Percentiles rank a stretch among this genome's conserved stretches.
phyloP scores from a whole-genome alignment of 225 moss, liverwort and hornwort genomes.

The Bryum argenteum region DNA sequence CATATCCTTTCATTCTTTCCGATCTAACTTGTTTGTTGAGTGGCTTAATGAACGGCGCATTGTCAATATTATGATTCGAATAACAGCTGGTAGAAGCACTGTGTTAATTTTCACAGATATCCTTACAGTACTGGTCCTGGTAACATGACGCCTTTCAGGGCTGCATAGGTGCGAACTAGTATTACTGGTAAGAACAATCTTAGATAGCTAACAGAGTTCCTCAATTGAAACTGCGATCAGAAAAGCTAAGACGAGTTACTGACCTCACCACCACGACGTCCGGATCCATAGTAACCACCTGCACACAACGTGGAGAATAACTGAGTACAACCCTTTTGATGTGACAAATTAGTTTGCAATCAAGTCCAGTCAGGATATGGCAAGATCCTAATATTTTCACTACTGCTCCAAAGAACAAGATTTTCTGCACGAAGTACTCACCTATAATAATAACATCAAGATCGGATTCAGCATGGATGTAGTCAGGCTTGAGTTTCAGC shows the following conservation, averaged over 20 bases:
- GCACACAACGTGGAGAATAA: slow-evolving; percentile 20
- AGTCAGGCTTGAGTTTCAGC: slow-evolving; percentile 99
- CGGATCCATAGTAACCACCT: slow-evolving; percentile 99
- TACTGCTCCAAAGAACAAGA: neutral
- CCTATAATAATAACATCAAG: slow-evolving; percentile 93
- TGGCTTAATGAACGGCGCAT: neutral
- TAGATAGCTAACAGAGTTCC: neutral
- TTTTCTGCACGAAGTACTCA: slow-evolving; percentile 19
- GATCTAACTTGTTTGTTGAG: neutral
- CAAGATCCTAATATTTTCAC: neutral
- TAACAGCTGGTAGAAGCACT: neutral
- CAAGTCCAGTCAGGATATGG: slow-evolving; percentile 4
- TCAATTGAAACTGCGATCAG: slow-evolving; percentile 1
- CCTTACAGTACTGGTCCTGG: neutral
- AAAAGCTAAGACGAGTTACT: slow-evolving; percentile 20
- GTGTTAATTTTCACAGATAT: neutral
- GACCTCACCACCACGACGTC: slow-evolving; percentile 93
- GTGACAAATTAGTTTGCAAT: neutral
- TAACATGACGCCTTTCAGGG: neutral
- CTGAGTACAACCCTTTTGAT: neutral
- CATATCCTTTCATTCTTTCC: neutral
- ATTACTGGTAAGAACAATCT: neutral
- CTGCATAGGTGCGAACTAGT: neutral
- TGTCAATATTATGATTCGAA: neutral
- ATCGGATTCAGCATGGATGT: slow-evolving; percentile 76